Evolutionary conservation across 768 basidiomycete species (phyloP), one percentile per base, ranked within the genome.

Genomic region (Punctularia strigosozonata): DNA sequence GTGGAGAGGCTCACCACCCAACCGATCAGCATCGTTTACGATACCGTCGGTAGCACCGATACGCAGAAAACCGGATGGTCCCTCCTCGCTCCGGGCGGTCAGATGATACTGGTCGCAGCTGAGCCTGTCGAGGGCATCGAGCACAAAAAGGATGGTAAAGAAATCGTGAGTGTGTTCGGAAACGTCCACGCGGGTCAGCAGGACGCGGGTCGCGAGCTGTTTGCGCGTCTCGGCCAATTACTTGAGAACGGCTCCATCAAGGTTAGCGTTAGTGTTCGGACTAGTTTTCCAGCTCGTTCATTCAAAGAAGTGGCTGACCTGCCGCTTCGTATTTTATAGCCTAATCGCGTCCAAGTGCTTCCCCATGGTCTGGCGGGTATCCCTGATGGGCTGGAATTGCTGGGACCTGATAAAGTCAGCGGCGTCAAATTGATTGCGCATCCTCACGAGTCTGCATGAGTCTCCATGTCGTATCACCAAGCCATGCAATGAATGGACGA

Each of bases 161-260:
- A 22, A n/a, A n/a, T 24, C 12, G 22, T 41, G 17, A 17, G 21
- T 17, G 31, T 42, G 5, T 41, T 41, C 23, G 46, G 43, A 22
- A 39, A 22, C 15, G 36, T 47, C 3, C 28, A 44, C 20, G 26
- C 37, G n/a, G 28, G 22, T 10, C 26, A 47, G 45, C 5, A 50
- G 52, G 55, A 55, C 39, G 51, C 54, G 3, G 60, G 62, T 6
- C 45, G 50, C 30, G 53, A 52, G 22, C 25, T 60, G 15, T 61
- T 58, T 52, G 6, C 45, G 26, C 31, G 60, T 14, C 48, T 60
- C 13, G 18, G 22, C 10, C 36, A 33, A 38, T 57, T 55, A 51
- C 46, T 60, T 10, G 58, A 61, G 43, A 54, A 52, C 22, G 55
- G 59, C 7, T 50, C 55, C 5, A 58, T 60, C 39, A 47, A 45